Evolutionary conservation across 768 basidiomycete genomes (phyloP).

Genomic region (Goffeauzyma gilvescens): DNA sequence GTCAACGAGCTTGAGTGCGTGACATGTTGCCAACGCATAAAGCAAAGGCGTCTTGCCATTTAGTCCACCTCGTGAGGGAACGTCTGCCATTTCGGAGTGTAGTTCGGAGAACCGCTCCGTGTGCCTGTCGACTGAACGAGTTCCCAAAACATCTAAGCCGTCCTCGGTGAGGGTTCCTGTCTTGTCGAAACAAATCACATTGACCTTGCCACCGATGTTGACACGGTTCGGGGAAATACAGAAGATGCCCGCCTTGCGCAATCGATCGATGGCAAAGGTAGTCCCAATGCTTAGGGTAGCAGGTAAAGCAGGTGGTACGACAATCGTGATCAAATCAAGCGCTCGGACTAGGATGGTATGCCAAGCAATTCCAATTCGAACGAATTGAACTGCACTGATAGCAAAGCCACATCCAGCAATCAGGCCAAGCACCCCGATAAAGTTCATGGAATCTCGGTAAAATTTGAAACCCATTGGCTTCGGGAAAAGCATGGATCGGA

Average conservation of each 20-base stretch:
- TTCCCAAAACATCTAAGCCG: constrained; percentile 86
- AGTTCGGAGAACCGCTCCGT: constrained; percentile 71
- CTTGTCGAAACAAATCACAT: constrained; percentile 96
- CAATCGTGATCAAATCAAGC: constrained; percentile 84
- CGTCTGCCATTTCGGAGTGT: constrained; percentile 62
- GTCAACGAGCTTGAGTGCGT: constrained; percentile 78
- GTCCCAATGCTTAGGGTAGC: constrained; percentile 95
- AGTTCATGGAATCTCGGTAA: constrained; percentile 43
- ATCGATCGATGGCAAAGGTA: constrained; percentile 73
- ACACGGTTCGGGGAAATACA: constrained; percentile 92
- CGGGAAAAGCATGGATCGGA: constrained; percentile 94
- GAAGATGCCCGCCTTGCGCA: constrained; percentile 72
- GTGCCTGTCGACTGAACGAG: constrained; percentile 61
- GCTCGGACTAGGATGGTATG: constrained; percentile 79
- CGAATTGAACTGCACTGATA: constrained; percentile 75
- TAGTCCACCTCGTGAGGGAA: constrained; percentile 42
- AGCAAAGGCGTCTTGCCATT: constrained; percentile 64
- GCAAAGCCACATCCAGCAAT: constrained; percentile 81
- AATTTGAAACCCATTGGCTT: constrained; percentile 99
- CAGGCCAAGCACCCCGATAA: constrained; percentile 78
- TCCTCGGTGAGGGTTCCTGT: constrained; percentile 97
- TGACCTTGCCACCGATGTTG: constrained; percentile 87
- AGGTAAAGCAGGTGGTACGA: constrained; percentile 90
- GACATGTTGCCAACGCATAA: constrained; percentile 87
- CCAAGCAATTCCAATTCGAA: constrained; percentile 71